Evolutionary conservation across 1,284 basidiomycete genomes (phyloP), one percentile per base, ranked within the genome.

Genomic region (Baeospora myosura): DNA sequence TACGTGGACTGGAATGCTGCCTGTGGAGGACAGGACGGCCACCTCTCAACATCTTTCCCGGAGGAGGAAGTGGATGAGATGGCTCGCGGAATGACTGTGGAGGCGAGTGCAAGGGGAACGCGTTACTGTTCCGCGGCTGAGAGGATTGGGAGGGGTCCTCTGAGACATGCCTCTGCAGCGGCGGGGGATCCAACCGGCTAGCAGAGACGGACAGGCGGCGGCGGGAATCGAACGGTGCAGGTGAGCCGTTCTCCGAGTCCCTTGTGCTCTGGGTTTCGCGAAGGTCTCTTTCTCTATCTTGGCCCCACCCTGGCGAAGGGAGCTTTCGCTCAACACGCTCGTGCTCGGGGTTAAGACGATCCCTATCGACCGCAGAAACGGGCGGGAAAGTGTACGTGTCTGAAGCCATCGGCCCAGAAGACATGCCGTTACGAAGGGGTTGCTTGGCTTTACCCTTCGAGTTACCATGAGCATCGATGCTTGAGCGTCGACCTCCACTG

Each of bases 381-480:
- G 71, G 66, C 3, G 72, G 73, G 52, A 75, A 76, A 1, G 72
- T 69, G 49, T 74, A 76, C 1, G 62, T 49, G 20, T 76, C 73
- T 1, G 62, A 52, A 23, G 60, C 52, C 37, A 55, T 47, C 20
- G 54, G 49, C 24, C 49, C 52, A 18, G 49, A 40, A 6, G 52
- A 41, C 14, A 59, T 50, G 7, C 63, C 63, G 35, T 69, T 67
- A 28, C 61, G 54, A 23, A 60, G 44, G 14, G 60, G 49, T 48
- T 62, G 57, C 54, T 68, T 57, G 38, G 63, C 59, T 54, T 68
- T 66, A 36, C 52, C 33, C 45, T 57, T 54, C 46, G 47, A 57
- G 23, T 36, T 18, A 23, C 26, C 38, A 28, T 43, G 41, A 33
- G 26, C 40, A 26, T 68, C 58, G 36, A 52, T 46, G 39, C 64